phyloP scores from a whole-genome alignment of 768 basidiomycete species.

The Tremella fuciformis region DNA sequence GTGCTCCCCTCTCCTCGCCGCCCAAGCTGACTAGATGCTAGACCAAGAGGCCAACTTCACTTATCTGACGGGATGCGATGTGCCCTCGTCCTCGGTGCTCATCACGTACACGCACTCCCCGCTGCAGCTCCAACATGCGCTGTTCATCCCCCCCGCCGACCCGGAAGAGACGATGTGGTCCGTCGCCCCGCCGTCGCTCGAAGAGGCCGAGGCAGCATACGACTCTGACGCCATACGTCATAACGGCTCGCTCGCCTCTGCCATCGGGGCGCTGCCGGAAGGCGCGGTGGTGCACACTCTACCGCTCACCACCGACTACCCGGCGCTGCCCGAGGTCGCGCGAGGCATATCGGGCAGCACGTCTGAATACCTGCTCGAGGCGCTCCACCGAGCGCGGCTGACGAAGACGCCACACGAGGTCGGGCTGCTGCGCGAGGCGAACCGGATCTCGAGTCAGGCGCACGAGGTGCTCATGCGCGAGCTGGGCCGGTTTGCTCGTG shows the following conservation, averaged over 20 bases:
- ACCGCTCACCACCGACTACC: constrained; percentile 37
- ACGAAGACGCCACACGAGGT: constrained; percentile 76
- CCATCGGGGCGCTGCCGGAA: not conserved
- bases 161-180: constrained; percentile 69
- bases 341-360: constrained; percentile 54
- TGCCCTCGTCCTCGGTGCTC: constrained; percentile 69
- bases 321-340: constrained; percentile 27
- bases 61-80: constrained; percentile 75
- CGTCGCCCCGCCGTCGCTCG: constrained; percentile 70
- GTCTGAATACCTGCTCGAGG: constrained; percentile 67
- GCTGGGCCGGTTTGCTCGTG: constrained; percentile 59
- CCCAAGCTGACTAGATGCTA: constrained; percentile 13
- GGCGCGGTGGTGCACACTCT: constrained; percentile 38
- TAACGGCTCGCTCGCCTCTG: constrained; percentile 53
- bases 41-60: constrained; percentile 78
- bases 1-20: constrained; percentile 47
- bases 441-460: constrained; percentile 79
- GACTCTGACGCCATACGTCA: constrained; percentile 57
- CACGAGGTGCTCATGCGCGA: constrained; percentile 92
- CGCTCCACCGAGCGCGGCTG: constrained; percentile 76
- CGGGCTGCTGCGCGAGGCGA: constrained; percentile 70
- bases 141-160: constrained; percentile 77
- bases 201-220: constrained; percentile 55
- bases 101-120: constrained; percentile 53
- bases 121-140: constrained; percentile 50